Conservation (phyloP, 495 filamentous ascomycete species). For the Aspergillus bridgeri region DNA sequence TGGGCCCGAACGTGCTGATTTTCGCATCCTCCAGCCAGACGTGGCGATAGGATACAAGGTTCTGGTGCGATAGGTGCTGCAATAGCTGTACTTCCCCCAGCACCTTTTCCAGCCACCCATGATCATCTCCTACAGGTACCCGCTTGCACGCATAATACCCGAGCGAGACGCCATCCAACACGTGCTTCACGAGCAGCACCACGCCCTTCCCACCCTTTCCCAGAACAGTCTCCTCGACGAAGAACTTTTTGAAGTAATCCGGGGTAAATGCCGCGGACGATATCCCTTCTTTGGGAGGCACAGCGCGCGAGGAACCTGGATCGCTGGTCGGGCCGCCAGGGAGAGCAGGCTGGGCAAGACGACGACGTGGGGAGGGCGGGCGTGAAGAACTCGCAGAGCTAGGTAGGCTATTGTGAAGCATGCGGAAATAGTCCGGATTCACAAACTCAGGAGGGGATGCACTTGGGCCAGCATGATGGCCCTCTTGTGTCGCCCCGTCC, state of each 20-base stretch:
- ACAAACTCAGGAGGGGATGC: slow-evolving; percentile 67
- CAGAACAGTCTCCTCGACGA: slow-evolving; percentile 79
- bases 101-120: slow-evolving; percentile 93
- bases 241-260: slow-evolving; percentile 88
- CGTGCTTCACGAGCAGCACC: slow-evolving; percentile 84
- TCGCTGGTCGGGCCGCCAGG: slow-evolving; percentile 33
- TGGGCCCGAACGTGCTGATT: slow-evolving; percentile 80
- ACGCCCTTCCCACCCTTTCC: slow-evolving; percentile 93
- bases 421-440: slow-evolving; percentile 87
- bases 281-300: slow-evolving; percentile 63
- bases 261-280: slow-evolving; percentile 82
- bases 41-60: slow-evolving; percentile 94
- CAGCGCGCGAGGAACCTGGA: slow-evolving; percentile 48
- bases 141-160: slow-evolving; percentile 96
- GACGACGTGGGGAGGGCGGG: slow-evolving; percentile 51
- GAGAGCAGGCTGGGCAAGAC: slow-evolving; percentile 47
- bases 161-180: slow-evolving; percentile 81
- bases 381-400: slow-evolving; percentile 45
- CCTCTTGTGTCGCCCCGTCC: slow-evolving; percentile 34
- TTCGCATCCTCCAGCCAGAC: slow-evolving; percentile 93
- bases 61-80: slow-evolving; percentile 86
- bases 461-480: slow-evolving; percentile 28
- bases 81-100: slow-evolving; percentile 89
- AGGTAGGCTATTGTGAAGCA: slow-evolving; percentile 67
- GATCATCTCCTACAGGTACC: slow-evolving; percentile 92